Evolutionary conservation across 805 yeast species (phyloP).

Genomic region (Wickerhamiella parazyma): DNA sequence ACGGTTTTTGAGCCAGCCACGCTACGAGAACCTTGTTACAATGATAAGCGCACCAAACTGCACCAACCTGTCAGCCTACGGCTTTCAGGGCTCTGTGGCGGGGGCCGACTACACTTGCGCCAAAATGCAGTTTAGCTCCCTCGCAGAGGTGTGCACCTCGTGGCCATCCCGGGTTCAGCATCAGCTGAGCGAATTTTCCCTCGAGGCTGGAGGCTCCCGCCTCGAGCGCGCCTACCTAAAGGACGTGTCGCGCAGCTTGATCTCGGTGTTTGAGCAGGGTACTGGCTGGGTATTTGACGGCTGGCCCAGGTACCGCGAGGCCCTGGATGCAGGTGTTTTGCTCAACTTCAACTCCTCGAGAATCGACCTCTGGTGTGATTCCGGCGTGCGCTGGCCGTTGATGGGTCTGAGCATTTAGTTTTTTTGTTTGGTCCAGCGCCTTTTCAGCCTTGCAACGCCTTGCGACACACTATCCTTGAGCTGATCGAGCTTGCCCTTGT

Average conservation of each 20-base stretch:
- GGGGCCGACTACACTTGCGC: slow-evolving; percentile 44
- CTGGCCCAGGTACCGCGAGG: not conserved
- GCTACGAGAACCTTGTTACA: slow-evolving; percentile 51
- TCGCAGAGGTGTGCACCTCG: slow-evolving; percentile 63
- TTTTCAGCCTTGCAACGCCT: not conserved
- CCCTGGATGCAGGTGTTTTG: slow-evolving; percentile 1
- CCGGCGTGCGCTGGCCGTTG: not conserved
- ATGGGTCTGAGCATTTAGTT: not conserved
- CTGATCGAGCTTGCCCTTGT: not conserved
- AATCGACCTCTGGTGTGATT: slow-evolving; percentile 1
- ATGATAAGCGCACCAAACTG: slow-evolving; percentile 46
- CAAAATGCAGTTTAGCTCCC: slow-evolving; percentile 35
- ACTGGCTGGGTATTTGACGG: not conserved
- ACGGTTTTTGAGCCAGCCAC: slow-evolving; percentile 45
- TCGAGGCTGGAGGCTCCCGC: slow-evolving; percentile 30
- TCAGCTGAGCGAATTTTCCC: slow-evolving; percentile 18
- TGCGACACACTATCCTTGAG: not conserved
- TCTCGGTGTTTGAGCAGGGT: slow-evolving; percentile 50
- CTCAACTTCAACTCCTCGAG: slow-evolving; percentile 5
- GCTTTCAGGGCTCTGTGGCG: slow-evolving; percentile 50
- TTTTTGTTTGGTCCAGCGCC: not conserved
- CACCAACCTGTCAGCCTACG: slow-evolving; percentile 49
- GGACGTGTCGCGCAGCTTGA: slow-evolving; percentile 64
- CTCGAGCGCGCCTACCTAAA: slow-evolving; percentile 43
- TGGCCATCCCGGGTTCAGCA: slow-evolving; percentile 34